phyloP scores from a whole-genome alignment of 1,139 yeast species.

The Entelexis paramagnoliae region DNA sequence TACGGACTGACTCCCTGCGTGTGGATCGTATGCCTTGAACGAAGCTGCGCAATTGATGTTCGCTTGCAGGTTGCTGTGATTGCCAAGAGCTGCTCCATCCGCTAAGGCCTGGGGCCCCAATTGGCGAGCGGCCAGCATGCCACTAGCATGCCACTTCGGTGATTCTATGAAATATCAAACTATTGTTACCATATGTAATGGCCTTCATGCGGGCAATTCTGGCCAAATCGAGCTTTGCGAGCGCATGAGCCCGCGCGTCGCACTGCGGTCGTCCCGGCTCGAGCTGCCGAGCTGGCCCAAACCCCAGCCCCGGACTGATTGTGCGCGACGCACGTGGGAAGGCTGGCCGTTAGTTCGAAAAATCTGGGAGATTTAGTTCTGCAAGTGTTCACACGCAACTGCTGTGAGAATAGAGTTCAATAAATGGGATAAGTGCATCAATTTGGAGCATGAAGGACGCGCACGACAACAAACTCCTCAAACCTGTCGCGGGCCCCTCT shows the following conservation, averaged over 20 bases:
- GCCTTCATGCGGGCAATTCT: no score
- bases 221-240: background rate
- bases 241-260: background rate
- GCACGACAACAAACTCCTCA: constrained; percentile 9
- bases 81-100: no score
- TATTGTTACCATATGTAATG: no score
- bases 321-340: constrained; percentile 1
- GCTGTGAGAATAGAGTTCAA: constrained; percentile 1
- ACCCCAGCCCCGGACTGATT: background rate
- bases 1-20: no score
- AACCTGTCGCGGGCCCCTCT: constrained; percentile 1
- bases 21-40: no score
- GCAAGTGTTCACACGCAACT: constrained; percentile 3
- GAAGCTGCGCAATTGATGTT: no score
- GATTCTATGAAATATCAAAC: no score
- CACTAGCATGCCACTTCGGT: no score
- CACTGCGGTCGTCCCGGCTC: background rate
- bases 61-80: no score
- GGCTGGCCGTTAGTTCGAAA: background rate
- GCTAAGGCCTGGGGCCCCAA: no score
- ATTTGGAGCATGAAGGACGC: constrained; percentile 13
- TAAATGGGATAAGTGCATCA: constrained; percentile 7
- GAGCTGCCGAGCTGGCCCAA: background rate
- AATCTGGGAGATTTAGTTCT: background rate
- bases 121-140: no score